Evolutionary conservation across 2,329 filamentous ascomycete species (phyloP), one percentile per base, ranked within the genome.

Genomic region (Raffaelea albimanens): DNA sequence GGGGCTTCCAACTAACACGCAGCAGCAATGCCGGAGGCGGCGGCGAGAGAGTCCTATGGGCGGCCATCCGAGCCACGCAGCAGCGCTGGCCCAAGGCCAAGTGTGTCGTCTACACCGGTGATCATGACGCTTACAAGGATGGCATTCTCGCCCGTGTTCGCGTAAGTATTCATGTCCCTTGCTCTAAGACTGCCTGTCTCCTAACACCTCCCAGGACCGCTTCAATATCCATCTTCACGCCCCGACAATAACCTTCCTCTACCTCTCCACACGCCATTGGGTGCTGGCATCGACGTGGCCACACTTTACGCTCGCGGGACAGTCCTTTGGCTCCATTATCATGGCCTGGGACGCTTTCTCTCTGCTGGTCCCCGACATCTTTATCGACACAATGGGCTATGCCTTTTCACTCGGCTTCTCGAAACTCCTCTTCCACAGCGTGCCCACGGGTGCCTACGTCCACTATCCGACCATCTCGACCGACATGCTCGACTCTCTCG

Each of bases 401-500:
- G 89, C 91, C 22, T 98, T 97, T 61, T 78, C 86, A 0, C 76
- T 95, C 11, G 88, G 87, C 9, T 72, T 96, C 3, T 85, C 76
- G 64, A 93, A 89, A 61, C 76, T 85, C 53, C 72, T 97, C 21
- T 97, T 97, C 61, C 84, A 78, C 0, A 65, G 69, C 33, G 77
- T 96, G 2, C 87, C 91, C 0, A 96, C 89, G 0, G 89, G 80
- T 41, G 90, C 93, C 45, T 98, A 98, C 61, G 90, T 97, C 1
- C 93, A 98, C 67, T 98, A 97, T 62, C 93, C 93, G 1, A 97
- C 91, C 48, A 98, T 98, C 46, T 96, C 90, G 3, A 98, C 89
- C 44, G 93, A 98, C 59, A 98, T 98, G 93, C 78, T 98, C 4
- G 76, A 80, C 20, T 91, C 87, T 18, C 78, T 96, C 4, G 79